Evolutionary conservation across 2,329 filamentous ascomycete species (phyloP).

Genomic region (Xylaria arbuscula): DNA sequence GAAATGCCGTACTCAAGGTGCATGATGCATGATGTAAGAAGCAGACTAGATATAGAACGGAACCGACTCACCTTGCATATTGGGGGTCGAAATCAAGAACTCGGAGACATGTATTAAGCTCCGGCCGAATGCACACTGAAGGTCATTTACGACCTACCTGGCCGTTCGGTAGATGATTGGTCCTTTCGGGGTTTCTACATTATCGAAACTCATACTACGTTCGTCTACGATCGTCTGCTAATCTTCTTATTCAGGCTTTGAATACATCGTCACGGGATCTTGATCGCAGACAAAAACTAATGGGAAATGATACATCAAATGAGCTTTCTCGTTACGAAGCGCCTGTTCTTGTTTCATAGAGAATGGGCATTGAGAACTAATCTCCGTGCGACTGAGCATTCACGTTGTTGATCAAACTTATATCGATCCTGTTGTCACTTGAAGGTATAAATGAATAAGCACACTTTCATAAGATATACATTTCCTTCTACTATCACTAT

Average conservation of each 20-base stretch:
- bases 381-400: background rate
- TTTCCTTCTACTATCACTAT: background rate
- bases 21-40: slow-evolving; percentile 2
- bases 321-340: background rate
- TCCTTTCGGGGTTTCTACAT: too few relatives aligned
- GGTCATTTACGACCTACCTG: background rate
- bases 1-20: background rate
- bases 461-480: background rate
- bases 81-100: background rate
- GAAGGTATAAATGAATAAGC: background rate
- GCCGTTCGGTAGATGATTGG: background rate
- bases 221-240: too few relatives aligned
- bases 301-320: background rate
- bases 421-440: too few relatives aligned
- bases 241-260: too few relatives aligned
- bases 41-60: background rate
- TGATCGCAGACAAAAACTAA: background rate
- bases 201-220: too few relatives aligned
- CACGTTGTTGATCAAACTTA: background rate
- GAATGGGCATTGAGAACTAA: background rate
- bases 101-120: background rate
- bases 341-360: background rate
- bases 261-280: background rate
- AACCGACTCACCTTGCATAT: background rate
- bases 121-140: background rate